Percentiles rank a stretch among this genome's conserved stretches.
Conservation (phyloP, 768 basidiomycete genomes). For the Suillus plorans region DNA sequence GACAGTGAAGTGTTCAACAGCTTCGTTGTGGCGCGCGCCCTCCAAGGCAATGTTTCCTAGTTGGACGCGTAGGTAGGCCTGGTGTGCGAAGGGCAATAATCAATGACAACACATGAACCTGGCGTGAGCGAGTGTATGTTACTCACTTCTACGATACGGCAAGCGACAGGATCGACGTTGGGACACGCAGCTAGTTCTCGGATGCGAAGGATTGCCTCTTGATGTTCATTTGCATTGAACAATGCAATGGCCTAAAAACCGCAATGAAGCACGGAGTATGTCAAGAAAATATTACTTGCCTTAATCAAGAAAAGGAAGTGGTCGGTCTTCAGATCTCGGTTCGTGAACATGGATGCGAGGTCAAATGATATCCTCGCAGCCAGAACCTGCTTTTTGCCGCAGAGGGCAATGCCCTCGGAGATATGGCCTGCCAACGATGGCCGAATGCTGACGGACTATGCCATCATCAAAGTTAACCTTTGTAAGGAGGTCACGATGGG, state of each 20-base stretch:
- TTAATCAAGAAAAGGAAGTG: neutral
- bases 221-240: neutral
- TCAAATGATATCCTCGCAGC: too few relatives aligned
- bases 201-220: neutral
- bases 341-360: too few relatives aligned
- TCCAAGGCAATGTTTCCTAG: neutral
- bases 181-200: neutral
- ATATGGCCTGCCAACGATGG: too few relatives aligned
- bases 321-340: too few relatives aligned
- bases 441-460: too few relatives aligned
- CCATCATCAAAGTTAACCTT: too few relatives aligned
- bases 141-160: neutral
- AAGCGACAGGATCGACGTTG: neutral
- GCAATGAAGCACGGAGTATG: neutral
- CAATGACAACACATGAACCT: neutral
- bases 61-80: neutral
- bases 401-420: too few relatives aligned
- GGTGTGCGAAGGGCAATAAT: neutral
- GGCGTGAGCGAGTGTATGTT: neutral
- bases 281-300: neutral
- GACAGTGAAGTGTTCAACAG: neutral
- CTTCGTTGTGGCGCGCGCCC: neutral
- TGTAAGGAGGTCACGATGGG: too few relatives aligned
- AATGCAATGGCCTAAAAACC: neutral
- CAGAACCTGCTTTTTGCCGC: too few relatives aligned